Conservation (phyloP, 495 filamentous ascomycete genomes). For the Aspergillus diversus region DNA sequence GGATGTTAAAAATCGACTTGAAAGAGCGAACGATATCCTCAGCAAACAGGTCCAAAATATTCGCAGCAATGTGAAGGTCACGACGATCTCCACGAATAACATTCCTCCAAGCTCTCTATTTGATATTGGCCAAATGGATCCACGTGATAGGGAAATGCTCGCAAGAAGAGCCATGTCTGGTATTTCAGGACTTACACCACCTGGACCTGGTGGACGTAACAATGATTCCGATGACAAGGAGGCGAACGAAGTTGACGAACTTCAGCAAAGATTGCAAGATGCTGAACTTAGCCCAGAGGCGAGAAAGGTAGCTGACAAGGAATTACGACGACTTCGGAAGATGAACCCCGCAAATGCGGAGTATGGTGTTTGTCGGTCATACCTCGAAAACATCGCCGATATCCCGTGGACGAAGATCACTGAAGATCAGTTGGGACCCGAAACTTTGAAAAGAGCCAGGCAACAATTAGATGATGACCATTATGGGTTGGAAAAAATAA, state of each 20-base stretch:
- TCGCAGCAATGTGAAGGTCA: slow-evolving; percentile 80
- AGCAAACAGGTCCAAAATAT: slow-evolving; percentile 77
- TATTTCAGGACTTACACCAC: slow-evolving; percentile 54
- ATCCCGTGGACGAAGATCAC: slow-evolving; percentile 91
- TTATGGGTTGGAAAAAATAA: slow-evolving; percentile 95
- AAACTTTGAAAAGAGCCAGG: slow-evolving; percentile 76
- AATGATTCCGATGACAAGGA: slow-evolving; percentile 68
- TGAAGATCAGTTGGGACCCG: slow-evolving; percentile 82
- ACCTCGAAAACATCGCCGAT: slow-evolving; percentile 91
- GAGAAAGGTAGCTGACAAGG: slow-evolving; percentile 83
- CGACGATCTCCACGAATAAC: slow-evolving; percentile 64
- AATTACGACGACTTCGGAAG: slow-evolving; percentile 85
- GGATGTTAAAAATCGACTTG: slow-evolving; percentile 74
- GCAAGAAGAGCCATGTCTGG: slow-evolving; percentile 53
- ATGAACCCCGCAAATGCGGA: slow-evolving; percentile 96
- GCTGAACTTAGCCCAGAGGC: slow-evolving; percentile 78
- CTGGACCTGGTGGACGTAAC: slow-evolving; percentile 52
- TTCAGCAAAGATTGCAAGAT: slow-evolving; percentile 83
- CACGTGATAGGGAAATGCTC: slow-evolving; percentile 56
- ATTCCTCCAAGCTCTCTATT: slow-evolving; percentile 57
- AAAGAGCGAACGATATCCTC: slow-evolving; percentile 78
- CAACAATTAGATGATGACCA: slow-evolving; percentile 96
- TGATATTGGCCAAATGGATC: slow-evolving; percentile 56
- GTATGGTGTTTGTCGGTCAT: slow-evolving; percentile 91
- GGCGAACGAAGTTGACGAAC: slow-evolving; percentile 84